Conservation (phyloP, 208 protist species). For the Zelonia costaricensis region DNA sequence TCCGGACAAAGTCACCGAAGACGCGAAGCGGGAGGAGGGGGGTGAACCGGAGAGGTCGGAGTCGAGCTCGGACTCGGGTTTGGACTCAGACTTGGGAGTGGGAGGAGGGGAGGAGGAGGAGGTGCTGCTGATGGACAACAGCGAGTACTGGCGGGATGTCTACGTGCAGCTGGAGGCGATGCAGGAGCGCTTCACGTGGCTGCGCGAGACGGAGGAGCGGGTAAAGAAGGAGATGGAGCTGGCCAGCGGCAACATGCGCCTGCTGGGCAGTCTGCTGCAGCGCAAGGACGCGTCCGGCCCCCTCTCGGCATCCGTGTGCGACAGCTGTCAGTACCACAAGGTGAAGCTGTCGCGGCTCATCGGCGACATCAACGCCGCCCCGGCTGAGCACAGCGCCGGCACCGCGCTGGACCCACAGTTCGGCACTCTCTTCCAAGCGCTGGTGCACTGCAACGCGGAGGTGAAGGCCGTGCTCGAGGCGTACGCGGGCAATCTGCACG, state of each 20-base stretch:
- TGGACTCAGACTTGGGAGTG: no score
- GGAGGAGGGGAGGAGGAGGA: not conserved
- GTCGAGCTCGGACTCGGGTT: no score
- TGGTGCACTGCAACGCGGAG: constrained; percentile 37
- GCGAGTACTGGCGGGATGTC: constrained; percentile 30
- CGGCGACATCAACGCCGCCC: constrained; percentile 29
- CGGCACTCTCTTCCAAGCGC: constrained; percentile 21
- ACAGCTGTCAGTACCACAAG: constrained; percentile 79
- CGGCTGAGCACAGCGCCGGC: constrained; percentile 29
- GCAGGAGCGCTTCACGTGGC: constrained; percentile 29
- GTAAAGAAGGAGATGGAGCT: constrained; percentile 49
- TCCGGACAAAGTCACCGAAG: not conserved
- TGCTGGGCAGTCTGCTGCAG: constrained; percentile 53
- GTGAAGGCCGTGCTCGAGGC: constrained; percentile 24
- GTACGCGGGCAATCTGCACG: constrained; percentile 5
- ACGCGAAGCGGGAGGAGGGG: not conserved
- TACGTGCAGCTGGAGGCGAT: constrained; percentile 24
- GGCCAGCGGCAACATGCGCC: constrained; percentile 49
- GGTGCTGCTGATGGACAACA: constrained; percentile 5
- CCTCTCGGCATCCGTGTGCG: constrained; percentile 56
- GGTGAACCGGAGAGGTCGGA: not conserved
- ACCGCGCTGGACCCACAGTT: constrained; percentile 33
- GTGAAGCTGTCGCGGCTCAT: constrained; percentile 53
- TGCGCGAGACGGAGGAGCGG: constrained; percentile 21
- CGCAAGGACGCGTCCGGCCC: constrained; percentile 42